Percentiles rank a stretch among this genome's conserved stretches.
phyloP scores from a whole-genome alignment of 768 basidiomycete genomes.

The Punctularia strigosozonata region DNA sequence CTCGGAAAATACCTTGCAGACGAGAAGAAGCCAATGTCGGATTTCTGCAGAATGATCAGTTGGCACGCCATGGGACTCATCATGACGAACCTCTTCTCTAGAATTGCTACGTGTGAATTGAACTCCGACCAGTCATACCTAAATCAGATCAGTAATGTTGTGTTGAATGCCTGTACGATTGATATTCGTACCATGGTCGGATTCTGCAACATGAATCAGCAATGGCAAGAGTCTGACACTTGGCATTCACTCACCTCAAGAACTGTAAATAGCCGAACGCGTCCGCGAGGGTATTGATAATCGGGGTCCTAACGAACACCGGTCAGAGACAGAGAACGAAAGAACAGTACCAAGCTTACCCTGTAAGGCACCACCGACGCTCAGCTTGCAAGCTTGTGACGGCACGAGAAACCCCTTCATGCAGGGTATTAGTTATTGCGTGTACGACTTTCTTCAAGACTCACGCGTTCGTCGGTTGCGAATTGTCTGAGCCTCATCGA shows the following conservation, averaged over 20 bases:
- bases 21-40: slow-evolving; percentile 35
- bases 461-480: slow-evolving; percentile 29
- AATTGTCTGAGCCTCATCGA: slow-evolving; percentile 48
- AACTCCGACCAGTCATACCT: slow-evolving; percentile 33
- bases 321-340: background rate
- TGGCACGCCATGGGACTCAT: too few relatives aligned
- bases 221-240: background rate
- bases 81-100: slow-evolving; percentile 31
- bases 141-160: too few relatives aligned
- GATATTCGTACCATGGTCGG: slow-evolving; percentile 28
- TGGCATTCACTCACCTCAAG: slow-evolving; percentile 6
- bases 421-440: background rate
- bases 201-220: slow-evolving; percentile 13
- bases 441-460: too few relatives aligned
- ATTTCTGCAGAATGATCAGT: too few relatives aligned
- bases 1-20: slow-evolving; percentile 43
- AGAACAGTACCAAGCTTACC: slow-evolving; percentile 20
- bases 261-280: slow-evolving; percentile 34
- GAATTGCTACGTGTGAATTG: slow-evolving; percentile 14
- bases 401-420: slow-evolving; percentile 37
- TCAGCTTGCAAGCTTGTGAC: slow-evolving; percentile 38
- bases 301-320: slow-evolving; percentile 34
- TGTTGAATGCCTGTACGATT: too few relatives aligned
- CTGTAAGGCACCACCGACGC: slow-evolving; percentile 61
- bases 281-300: slow-evolving; percentile 51